A percentile compares a stretch with the other conserved stretches of the same genome.
Conservation (phyloP, 164 flowering plant genomes). For the Paratinospora sagittata region DNA sequence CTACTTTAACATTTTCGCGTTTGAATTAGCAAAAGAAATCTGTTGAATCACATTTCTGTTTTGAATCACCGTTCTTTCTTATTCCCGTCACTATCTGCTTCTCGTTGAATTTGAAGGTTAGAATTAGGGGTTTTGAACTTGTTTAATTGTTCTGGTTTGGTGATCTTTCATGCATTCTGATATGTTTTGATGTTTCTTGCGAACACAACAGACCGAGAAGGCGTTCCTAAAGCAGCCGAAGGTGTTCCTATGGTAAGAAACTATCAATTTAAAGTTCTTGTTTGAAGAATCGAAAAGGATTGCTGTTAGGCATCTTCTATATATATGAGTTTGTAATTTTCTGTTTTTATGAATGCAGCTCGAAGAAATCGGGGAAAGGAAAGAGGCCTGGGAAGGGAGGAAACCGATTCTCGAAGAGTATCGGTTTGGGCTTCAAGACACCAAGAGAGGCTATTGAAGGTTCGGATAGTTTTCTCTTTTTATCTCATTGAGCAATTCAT, state of each 20-base stretch:
- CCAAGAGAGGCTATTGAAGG: slow-evolving; percentile 55
- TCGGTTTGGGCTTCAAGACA: slow-evolving; percentile 53
- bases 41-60: neutral
- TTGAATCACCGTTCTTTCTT: neutral
- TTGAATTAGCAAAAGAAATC: neutral
- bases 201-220: slow-evolving; percentile 52
- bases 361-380: slow-evolving; percentile 47
- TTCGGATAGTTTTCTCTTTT: neutral
- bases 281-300: neutral
- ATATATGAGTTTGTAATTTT: neutral
- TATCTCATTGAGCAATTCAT: neutral
- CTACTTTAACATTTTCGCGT: no score
- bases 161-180: neutral
- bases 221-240: slow-evolving; percentile 66
- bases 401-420: slow-evolving; percentile 44
- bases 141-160: neutral
- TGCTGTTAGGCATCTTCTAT: neutral
- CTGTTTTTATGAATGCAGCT: slow-evolving; percentile 19
- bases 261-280: neutral
- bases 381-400: slow-evolving; percentile 61
- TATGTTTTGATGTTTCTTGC: neutral
- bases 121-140: neutral
- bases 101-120: neutral
- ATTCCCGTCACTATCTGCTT: neutral
- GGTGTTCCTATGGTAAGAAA: slow-evolving; percentile 40